Evolutionary conservation across 352 stramenopile species (phyloP).

Genomic region (Phytophthora podocarpi): DNA sequence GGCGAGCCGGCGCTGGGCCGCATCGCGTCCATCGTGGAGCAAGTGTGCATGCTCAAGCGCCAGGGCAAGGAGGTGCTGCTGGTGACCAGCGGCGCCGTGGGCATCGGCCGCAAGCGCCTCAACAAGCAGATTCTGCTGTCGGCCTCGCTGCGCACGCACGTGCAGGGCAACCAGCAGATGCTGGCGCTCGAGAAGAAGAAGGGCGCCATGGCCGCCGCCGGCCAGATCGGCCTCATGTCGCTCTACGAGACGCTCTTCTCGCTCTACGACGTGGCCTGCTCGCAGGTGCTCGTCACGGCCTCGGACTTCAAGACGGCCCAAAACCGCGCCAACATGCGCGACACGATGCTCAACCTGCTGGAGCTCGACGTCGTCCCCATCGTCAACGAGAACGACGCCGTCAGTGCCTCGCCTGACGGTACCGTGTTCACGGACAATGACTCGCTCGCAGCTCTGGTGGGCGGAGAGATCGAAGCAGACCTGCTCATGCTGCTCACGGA

Average conservation of each 20-base stretch:
- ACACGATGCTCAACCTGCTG: slow-evolving; percentile 93
- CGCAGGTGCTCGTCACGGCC: slow-evolving; percentile 89
- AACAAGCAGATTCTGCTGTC: slow-evolving; percentile 94
- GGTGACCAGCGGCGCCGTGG: slow-evolving; percentile 92
- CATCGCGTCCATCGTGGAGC: slow-evolving; percentile 92
- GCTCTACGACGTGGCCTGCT: slow-evolving; percentile 94
- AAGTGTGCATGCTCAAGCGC: slow-evolving; percentile 93
- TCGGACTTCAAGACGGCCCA: slow-evolving; percentile 86
- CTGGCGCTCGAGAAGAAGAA: slow-evolving; percentile 90
- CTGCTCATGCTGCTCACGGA: slow-evolving; percentile 97
- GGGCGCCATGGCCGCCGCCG: slow-evolving; percentile 89
- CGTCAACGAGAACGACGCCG: slow-evolving; percentile 99
- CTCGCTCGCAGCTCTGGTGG: slow-evolving; percentile 88
- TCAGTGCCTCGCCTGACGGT: slow-evolving; percentile 82
- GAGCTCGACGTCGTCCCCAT: slow-evolving; percentile 97
- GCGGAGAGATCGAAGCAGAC: slow-evolving; percentile 92
- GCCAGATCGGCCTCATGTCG: slow-evolving; percentile 98
- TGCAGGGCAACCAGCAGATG: slow-evolving; percentile 91
- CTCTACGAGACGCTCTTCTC: slow-evolving; percentile 97
- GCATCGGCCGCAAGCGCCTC: slow-evolving; percentile 93
- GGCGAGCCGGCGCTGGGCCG: slow-evolving; percentile 91
- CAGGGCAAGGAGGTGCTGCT: slow-evolving; percentile 90
- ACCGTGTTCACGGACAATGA: slow-evolving; percentile 97
- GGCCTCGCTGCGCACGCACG: slow-evolving; percentile 84
- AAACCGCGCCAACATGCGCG: slow-evolving; percentile 84